Base-by-base conservation (phyloP, 163 green algal genomes). In the Coccomyxa subellipsoidea region DNA sequence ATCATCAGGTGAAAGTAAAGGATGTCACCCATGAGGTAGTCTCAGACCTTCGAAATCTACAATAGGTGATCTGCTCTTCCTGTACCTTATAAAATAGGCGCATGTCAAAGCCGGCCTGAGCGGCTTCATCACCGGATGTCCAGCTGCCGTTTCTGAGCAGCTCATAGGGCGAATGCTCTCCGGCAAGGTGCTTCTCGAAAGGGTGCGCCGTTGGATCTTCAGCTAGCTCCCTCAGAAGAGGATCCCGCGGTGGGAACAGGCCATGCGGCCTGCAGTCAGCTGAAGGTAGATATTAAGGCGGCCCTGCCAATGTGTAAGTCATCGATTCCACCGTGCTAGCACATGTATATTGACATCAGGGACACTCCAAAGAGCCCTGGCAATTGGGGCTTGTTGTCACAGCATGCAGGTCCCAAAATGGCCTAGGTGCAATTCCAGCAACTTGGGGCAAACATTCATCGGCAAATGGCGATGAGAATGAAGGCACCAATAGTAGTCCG, bases 121-220 rank as follows among this genome's bases (percentile, higher is more conserved):
- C 82, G 27, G 86, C 82, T 27, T 59, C 72, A 27, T 89, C 79
- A 8, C 88, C 88, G 3, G 82, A 83, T 27, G 82, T 77, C 88
- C 88, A 92, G 39, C 87, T 84, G 23, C 84, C 85, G 2, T 36
- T 31, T 0, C 38, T 35, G 12, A 89, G 59, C 37, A 79, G n/a
- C 80, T 90, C 34, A 54, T 88, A 82, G 6, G 71, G 38, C 4
- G 54, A 39, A 15, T 53, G 4, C 25, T 35, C 18, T 18, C 83
- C 88, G 0, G 84, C 76, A 38, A 92, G 80, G 79, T 89, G 88
- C 80, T 92, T 92, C 76, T 92, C 86, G 83, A 92, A 92, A 25
- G 88, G 72, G 31, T 83, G 59, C n/a, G 72, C 54, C 23, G n/a
- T 35, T 0, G 66, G 69, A 15, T 69, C 53, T 1, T 47, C 18